These are phyloP conservation scores for Podaxis sp. DNA, from an alignment of 768 basidiomycete species.

Conservation along the genomic window DNA sequence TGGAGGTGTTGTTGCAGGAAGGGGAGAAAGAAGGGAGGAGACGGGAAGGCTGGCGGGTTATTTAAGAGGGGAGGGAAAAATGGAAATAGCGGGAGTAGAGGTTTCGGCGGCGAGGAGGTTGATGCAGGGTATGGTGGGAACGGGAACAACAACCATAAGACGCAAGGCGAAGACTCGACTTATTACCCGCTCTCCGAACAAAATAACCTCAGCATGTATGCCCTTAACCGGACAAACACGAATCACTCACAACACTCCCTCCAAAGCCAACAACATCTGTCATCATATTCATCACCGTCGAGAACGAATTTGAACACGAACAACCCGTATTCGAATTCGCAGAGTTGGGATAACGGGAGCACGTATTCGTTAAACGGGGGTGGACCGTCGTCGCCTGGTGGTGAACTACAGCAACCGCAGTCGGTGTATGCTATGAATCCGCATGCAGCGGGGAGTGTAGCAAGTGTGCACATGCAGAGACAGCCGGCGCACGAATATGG, in stretches of 20 bases:
- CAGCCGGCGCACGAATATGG: neutral
- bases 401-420: neutral
- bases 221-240: constrained; percentile 1
- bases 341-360: constrained; percentile 1
- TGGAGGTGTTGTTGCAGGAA: constrained; percentile 62
- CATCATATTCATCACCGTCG: neutral
- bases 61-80: constrained; percentile 13
- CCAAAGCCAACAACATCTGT: neutral
- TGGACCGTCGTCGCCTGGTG: neutral
- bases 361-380: constrained; percentile 5
- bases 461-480: constrained; percentile 12
- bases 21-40: constrained; percentile 15
- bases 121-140: too few relatives aligned
- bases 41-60: constrained; percentile 15
- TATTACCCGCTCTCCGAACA: constrained; percentile 7
- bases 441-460: constrained; percentile 5
- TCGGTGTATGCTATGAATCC: constrained; percentile 8
- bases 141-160: neutral
- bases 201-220: constrained; percentile 9
- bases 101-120: neutral
- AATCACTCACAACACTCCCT: constrained; percentile 3
- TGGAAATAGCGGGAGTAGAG: neutral
- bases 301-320: neutral
- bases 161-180: constrained; percentile 1
- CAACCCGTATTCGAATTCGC: neutral